Evolutionary conservation across 2,329 filamentous ascomycete species (phyloP).

Genomic region (Acrodontium crateriforme): DNA sequence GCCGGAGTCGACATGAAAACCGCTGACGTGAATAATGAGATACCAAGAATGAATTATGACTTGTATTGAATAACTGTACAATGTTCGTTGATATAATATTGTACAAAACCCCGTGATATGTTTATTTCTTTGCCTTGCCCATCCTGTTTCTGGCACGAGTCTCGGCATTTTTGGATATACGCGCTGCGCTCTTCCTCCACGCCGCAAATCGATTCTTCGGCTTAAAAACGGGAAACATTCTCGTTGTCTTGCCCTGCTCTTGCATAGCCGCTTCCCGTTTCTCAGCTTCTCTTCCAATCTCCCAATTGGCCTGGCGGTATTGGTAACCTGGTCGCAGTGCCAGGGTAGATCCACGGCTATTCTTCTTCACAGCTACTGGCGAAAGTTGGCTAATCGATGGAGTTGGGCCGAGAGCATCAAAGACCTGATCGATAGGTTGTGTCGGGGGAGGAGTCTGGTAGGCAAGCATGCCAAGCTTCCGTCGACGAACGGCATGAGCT

Average conservation of each 20-base stretch:
- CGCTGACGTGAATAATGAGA: no score
- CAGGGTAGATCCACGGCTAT: conserved; percentile 19
- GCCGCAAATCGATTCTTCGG: conserved; percentile 49
- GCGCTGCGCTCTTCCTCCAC: conserved; percentile 46
- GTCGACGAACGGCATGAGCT: conserved; percentile 55
- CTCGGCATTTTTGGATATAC: conserved; percentile 37
- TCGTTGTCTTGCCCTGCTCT: conserved; percentile 26
- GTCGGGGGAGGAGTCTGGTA: conserved; percentile 23
- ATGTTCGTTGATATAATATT: no score
- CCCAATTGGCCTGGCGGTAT: conserved; percentile 51
- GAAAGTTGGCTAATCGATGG: conserved; percentile 10
- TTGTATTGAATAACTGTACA: no score
- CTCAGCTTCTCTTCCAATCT: conserved; percentile 52
- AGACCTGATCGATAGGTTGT: conserved; percentile 5
- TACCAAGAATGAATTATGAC: no score
- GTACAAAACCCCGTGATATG: no score
- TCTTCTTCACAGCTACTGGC: conserved; percentile 7
- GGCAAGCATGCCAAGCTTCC: conserved; percentile 61
- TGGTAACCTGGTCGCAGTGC: conserved; percentile 44
- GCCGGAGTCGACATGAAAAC: no score
- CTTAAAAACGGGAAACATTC: conserved; percentile 29
- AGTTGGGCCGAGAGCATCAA: conserved; percentile 8
- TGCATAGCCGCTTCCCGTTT: conserved; percentile 37
- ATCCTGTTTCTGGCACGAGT: no score
- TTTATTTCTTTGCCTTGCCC: no score